Conservation (phyloP, 768 basidiomycete species). For the Mycena metata region DNA sequence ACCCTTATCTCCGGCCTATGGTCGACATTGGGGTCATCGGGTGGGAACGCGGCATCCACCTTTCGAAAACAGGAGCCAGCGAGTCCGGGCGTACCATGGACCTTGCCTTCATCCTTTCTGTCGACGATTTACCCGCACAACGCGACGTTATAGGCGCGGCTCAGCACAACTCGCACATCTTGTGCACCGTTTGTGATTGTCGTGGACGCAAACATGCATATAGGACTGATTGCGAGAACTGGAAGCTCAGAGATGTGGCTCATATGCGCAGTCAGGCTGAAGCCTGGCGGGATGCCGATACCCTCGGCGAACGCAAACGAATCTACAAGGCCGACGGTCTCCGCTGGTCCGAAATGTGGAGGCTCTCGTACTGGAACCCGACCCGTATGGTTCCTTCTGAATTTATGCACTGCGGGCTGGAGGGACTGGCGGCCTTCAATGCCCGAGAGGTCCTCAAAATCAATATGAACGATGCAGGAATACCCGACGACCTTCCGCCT, state of each 20-base stretch:
- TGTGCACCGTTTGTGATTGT: slow-evolving; percentile 31
- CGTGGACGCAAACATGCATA: background rate
- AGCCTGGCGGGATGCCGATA: slow-evolving; percentile 26
- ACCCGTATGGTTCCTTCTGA: background rate
- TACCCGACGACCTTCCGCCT: background rate
- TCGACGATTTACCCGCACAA: slow-evolving; percentile 46
- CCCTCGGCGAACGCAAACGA: slow-evolving; percentile 26
- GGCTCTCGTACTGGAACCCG: background rate
- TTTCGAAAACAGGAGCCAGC: no score
- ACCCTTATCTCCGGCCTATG: slow-evolving; percentile 7
- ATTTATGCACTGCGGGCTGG: background rate
- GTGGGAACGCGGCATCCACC: no score
- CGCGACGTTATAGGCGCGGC: slow-evolving; percentile 41
- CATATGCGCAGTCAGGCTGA: slow-evolving; percentile 30
- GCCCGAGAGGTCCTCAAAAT: slow-evolving; percentile 30
- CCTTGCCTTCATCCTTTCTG: slow-evolving; percentile 29
- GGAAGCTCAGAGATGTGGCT: slow-evolving; percentile 19
- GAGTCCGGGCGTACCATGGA: background rate
- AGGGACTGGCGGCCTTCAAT: background rate
- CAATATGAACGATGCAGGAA: slow-evolving; percentile 13
- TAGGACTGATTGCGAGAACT: slow-evolving; percentile 15
- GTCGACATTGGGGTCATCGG: no score
- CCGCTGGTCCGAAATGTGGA: slow-evolving; percentile 12
- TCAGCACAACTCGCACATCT: slow-evolving; percentile 34
- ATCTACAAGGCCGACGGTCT: slow-evolving; percentile 37